Conservation (phyloP, 2,329 filamentous ascomycete species). For the Colletotrichum godetiae region DNA sequence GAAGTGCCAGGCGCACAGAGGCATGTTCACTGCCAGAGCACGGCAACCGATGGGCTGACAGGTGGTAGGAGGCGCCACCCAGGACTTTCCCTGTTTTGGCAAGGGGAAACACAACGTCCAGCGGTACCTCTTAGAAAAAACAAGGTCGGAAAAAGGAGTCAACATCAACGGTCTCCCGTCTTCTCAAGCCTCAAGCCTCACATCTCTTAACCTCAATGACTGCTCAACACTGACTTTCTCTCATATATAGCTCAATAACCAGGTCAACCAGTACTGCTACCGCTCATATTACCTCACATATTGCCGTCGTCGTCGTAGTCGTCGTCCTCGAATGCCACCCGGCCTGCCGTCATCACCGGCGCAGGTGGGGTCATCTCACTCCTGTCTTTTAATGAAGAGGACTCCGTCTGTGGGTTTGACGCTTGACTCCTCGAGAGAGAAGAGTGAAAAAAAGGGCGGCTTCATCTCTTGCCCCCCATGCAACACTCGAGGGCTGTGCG, state of each 20-base stretch:
- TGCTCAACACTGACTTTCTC: too few species aligned
- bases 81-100: background rate
- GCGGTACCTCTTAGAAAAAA: background rate
- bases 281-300: background rate
- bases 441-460: background rate
- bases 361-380: constrained; percentile 18
- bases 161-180: background rate
- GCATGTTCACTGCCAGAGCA: too few species aligned
- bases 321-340: background rate
- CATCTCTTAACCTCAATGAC: too few species aligned
- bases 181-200: too few species aligned
- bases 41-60: background rate
- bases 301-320: background rate
- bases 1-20: background rate
- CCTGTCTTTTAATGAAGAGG: constrained; percentile 31
- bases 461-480: constrained; percentile 31
- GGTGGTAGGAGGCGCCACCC: background rate
- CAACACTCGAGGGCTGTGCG: constrained; percentile 25
- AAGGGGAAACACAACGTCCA: constrained; percentile 3
- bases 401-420: constrained; percentile 27
- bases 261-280: background rate
- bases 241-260: background rate
- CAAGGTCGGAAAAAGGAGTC: background rate
- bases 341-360: constrained; percentile 13
- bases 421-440: background rate